Evolutionary conservation across 306 rosid species (phyloP).

Genomic region (Glycine latifolia): DNA sequence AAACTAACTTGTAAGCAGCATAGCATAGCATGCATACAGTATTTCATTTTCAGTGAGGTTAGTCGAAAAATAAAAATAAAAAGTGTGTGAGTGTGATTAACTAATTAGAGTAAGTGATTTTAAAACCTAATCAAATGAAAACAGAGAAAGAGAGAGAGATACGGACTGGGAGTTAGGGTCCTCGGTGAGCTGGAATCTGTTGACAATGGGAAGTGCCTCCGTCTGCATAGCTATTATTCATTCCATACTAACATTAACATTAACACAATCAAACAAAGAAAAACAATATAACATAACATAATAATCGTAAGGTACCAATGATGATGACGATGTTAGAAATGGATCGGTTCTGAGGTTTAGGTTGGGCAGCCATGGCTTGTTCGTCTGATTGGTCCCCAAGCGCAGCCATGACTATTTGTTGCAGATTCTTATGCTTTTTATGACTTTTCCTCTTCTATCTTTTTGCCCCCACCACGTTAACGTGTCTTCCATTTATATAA

Average conservation of each 20-base stretch:
- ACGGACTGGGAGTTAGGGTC: slow-evolving; percentile 71
- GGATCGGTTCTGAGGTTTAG: slow-evolving; percentile 48
- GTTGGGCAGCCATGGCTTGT: slow-evolving; percentile 55
- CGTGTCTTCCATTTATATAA: no score
- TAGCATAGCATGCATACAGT: background rate
- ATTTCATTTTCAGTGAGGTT: background rate
- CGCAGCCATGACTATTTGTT: slow-evolving; percentile 54
- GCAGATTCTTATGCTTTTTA: slow-evolving; percentile 17
- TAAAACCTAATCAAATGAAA: slow-evolving; percentile 20
- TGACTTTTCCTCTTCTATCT: slow-evolving; percentile 7
- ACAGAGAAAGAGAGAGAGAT: background rate
- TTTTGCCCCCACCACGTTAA: background rate
- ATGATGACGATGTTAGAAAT: slow-evolving; percentile 77
- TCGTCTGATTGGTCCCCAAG: slow-evolving; percentile 50
- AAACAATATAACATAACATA: background rate
- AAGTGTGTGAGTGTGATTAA: background rate
- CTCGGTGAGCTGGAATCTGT: slow-evolving; percentile 74
- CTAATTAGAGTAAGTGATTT: slow-evolving; percentile 10
- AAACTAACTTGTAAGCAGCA: background rate
- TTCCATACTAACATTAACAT: background rate
- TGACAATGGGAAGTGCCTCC: slow-evolving; percentile 89
- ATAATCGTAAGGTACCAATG: slow-evolving; percentile 60
- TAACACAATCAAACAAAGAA: slow-evolving; percentile 21
- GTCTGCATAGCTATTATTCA: slow-evolving; percentile 85
- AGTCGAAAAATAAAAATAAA: background rate